Evolutionary conservation across 164 flowering plant genomes (phyloP), one percentile per base, ranked within the genome.

Genomic region (Sextonia rubra): DNA sequence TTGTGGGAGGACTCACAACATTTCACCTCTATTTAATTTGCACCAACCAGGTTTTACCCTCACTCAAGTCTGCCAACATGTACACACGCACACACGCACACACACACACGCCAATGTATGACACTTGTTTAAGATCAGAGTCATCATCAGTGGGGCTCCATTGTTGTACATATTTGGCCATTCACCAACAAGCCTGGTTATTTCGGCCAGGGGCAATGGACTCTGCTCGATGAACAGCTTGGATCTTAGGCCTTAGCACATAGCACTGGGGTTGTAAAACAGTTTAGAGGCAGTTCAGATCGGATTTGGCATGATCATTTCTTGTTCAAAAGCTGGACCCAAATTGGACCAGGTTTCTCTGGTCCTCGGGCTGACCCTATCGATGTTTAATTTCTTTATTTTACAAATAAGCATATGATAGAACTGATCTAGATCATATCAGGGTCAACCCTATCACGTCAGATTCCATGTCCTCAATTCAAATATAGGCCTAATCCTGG

Each of bases 1-100:
- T 91, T 68, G 93, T 89, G 47, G 93, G 97, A 32, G 97, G 97
- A 23, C 90, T 91, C 63, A 86, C 93, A 15, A 78, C 78, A 11
- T 91, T 89, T 73, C 97, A 90, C 76, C 68, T 88, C 32, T 89
- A 90, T 77, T 75, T 90, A 30, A 83, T 90, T 70, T 69, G 72
- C 73, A 87, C 87, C 74, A 92, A 92, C 77, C 94, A 90, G 92
- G 93, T 89, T 66, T 25, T 9, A 44, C 44, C n/a, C n/a, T n/a
- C n/a, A n/a, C n/a, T n/a, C n/a, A n/a, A n/a, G n/a, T n/a, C n/a
- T n/a, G n/a, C n/a, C n/a, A n/a, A n/a, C n/a, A n/a, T n/a, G 8
- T 9, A 2, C 44, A 1, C 44, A 8, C 44, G 1, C 44, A 37
- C 44, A 37, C 8, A n/a, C 44, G 8, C 44, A 2, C 44, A 1